Evolutionary conservation across 345 rosid genomes (phyloP).

Genomic region (Raphanus raphanistrum): DNA sequence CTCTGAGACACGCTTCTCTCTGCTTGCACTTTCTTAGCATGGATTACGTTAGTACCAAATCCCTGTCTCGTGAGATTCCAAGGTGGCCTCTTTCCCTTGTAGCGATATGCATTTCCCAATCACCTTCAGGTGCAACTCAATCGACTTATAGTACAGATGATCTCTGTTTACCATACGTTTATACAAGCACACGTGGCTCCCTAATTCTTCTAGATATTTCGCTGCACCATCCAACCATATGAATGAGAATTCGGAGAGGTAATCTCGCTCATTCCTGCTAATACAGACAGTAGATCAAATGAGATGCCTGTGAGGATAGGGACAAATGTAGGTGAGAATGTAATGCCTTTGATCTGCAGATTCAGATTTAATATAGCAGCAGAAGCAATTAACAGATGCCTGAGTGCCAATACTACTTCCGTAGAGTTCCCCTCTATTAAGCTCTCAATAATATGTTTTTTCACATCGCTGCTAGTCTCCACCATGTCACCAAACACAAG

Average conservation of each 20-base stretch:
- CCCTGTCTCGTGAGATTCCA: slow-evolving; percentile 74
- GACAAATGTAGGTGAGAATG: slow-evolving; percentile 47
- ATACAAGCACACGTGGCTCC: slow-evolving; percentile 51
- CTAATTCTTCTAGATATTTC: slow-evolving; percentile 75
- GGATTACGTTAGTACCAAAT: slow-evolving; percentile 53
- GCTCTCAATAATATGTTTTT: slow-evolving; percentile 46
- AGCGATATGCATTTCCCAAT: slow-evolving; percentile 81
- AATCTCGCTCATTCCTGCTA: slow-evolving; percentile 49
- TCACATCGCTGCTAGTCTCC: slow-evolving; percentile 34
- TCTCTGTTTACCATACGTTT: slow-evolving; percentile 45
- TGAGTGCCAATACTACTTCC: slow-evolving; percentile 59
- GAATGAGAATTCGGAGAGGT: slow-evolving; percentile 50
- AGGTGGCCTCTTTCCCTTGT: slow-evolving; percentile 74
- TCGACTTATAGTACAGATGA: slow-evolving; percentile 51
- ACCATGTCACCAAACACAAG: slow-evolving; percentile 39
- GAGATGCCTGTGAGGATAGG: slow-evolving; percentile 50
- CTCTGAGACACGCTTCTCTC: slow-evolving; percentile 43
- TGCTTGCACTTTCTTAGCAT: slow-evolving; percentile 35
- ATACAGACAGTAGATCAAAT: slow-evolving; percentile 54
- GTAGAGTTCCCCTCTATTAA: slow-evolving; percentile 59
- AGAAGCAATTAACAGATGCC: slow-evolving; percentile 69
- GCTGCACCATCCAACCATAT: slow-evolving; percentile 85
- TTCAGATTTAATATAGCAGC: slow-evolving; percentile 73
- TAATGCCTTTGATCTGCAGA: slow-evolving; percentile 44
- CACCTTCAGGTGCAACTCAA: slow-evolving; percentile 69